phyloP scores from a whole-genome alignment of 106 monocot genomes.

The Dioscorea alata region DNA sequence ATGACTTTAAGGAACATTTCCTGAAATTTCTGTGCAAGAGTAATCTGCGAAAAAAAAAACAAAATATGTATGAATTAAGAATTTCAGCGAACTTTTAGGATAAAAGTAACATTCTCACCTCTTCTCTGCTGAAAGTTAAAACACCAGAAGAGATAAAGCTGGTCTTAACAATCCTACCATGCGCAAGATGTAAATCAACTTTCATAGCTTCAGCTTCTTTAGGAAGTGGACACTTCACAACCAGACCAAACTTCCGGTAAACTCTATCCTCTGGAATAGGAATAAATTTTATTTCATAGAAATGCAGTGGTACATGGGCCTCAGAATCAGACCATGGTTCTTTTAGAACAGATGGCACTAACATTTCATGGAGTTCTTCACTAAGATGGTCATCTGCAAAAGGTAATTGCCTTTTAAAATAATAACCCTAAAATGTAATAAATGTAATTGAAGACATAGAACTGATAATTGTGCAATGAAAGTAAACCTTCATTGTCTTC shows the following conservation, averaged over 20 bases:
- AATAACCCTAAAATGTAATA: not conserved
- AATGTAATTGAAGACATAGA: not conserved
- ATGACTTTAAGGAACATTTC: slow-evolving; percentile 89
- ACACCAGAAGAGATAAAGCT: slow-evolving; percentile 39
- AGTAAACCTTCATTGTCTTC: slow-evolving; percentile 36
- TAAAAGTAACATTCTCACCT: slow-evolving; percentile 35
- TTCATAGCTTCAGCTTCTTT: slow-evolving; percentile 75
- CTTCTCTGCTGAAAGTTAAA: slow-evolving; percentile 45
- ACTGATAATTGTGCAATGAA: not conserved
- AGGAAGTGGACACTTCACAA: slow-evolving; percentile 59
- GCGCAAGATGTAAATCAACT: slow-evolving; percentile 92
- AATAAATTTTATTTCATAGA: slow-evolving; percentile 61
- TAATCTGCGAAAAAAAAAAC: slow-evolving; percentile 39
- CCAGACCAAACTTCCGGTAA: slow-evolving; percentile 73
- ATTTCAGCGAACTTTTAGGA: not conserved
- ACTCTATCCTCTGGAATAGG: slow-evolving; percentile 76
- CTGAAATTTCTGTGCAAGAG: slow-evolving; percentile 72
- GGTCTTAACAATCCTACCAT: slow-evolving; percentile 77
- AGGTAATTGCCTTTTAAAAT: not conserved
- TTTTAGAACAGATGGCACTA: slow-evolving; percentile 57
- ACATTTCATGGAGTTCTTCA: slow-evolving; percentile 79
- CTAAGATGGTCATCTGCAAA: slow-evolving; percentile 63
- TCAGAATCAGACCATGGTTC: slow-evolving; percentile 23
- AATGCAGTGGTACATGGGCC: slow-evolving; percentile 29
- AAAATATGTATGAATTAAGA: not conserved